phyloP scores from a whole-genome alignment of 2,329 filamentous ascomycete genomes.

The Harringtonia aguacate region DNA sequence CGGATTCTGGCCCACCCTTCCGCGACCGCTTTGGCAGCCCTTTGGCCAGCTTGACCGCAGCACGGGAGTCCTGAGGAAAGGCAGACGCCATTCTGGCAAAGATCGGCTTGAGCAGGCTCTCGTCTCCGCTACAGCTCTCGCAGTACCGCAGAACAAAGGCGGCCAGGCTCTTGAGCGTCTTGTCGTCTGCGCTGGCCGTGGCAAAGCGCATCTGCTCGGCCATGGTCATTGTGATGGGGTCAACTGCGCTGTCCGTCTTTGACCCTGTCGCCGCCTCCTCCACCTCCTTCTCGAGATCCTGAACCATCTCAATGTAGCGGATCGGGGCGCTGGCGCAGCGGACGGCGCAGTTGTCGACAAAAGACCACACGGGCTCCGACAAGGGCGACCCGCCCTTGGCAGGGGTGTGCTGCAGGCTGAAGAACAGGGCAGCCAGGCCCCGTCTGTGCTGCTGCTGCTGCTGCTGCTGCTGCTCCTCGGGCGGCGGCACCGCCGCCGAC shows the following conservation, averaged over 20 bases:
- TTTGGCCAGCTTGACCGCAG: constrained; percentile 3
- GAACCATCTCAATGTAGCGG: constrained; percentile 68
- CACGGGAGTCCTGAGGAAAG: constrained; percentile 25
- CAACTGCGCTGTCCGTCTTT: constrained; percentile 31
- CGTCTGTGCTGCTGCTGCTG: not conserved
- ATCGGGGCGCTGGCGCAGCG: constrained; percentile 67
- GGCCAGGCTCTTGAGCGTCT: constrained; percentile 35
- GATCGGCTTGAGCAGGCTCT: constrained; percentile 31
- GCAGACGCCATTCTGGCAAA: constrained; percentile 28
- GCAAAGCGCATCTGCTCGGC: constrained; percentile 70
- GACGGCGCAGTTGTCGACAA: constrained; percentile 73
- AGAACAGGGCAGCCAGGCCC: constrained; percentile 34
- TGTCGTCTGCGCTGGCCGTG: constrained; percentile 32
- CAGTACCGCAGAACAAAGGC: constrained; percentile 49
- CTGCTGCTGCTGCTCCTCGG: no score
- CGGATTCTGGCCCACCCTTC: not conserved
- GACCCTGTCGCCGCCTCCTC: constrained; percentile 18
- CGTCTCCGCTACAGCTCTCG: constrained; percentile 30
- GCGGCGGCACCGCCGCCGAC: not conserved
- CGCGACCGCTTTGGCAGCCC: not conserved
- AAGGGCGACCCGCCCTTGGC: constrained; percentile 16
- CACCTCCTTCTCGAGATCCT: constrained; percentile 32
- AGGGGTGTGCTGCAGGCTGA: constrained; percentile 19
- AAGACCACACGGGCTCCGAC: constrained; percentile 44
- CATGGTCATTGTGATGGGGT: constrained; percentile 58